Evolutionary conservation across 345 rosid species (phyloP), one percentile per base, ranked within the genome.

Genomic region (Arabis alpina): DNA sequence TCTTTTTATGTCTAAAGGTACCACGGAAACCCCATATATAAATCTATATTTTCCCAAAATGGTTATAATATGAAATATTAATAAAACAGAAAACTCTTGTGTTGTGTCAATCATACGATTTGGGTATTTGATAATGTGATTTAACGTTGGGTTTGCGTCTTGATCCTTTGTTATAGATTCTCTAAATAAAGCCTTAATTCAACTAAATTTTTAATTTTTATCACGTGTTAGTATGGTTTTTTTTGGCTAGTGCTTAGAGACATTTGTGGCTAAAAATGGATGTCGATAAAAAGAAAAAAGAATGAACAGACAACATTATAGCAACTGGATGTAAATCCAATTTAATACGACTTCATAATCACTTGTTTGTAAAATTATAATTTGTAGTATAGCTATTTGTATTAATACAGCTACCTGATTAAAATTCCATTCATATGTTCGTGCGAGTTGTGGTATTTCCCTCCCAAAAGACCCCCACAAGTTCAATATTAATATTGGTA

Each of bases 1-100:
- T 23, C 79, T 63, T 39, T 64, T 57, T 66, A 66, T 74, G 66
- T 68, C 66, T 40, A 62, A 69, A 69, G 70, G 66, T 63, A 76
- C 79, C 66, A 70, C 66, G 71, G 79, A 76, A 73, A 48, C 61
- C 15, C 12, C 23, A 19, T 19, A 55, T 0, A 55, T 0, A 56
- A 49, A 56, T 42, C 45, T 28, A 54, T 28, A 62, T 11, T 10
- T 75, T 16, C 64, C 53, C 10, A 47, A 13, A 47, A 30, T 28
- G 53, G 70, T 48, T 68, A 68, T 42, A 36, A 15, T 32, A 68
- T 6, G 37, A 75, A 39, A 39, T 53, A 49, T 49, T 13, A 41
- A 67, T 27, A 8, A 28, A 53, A 57, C n/a, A 36, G 41, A 37
- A 47, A 11, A 54, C 67, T 45, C 32, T 36, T 61, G 54, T 48